Evolutionary conservation across 2,329 filamentous ascomycete genomes (phyloP), one percentile per base, ranked within the genome.

Genomic region (Diaporthe ampelina): DNA sequence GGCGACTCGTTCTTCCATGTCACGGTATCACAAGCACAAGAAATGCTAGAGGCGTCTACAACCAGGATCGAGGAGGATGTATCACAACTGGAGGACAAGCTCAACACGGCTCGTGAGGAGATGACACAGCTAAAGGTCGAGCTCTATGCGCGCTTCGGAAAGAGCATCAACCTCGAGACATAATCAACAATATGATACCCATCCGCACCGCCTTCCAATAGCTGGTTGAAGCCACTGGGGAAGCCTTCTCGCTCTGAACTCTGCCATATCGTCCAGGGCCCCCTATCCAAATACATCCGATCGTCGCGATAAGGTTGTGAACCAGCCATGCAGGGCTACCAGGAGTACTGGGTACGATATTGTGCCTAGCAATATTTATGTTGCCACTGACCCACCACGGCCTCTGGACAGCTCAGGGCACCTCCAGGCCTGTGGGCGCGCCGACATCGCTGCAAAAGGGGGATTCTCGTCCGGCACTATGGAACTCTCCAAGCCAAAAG

Each of bases 121-220:
- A 95, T 98, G 94, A 90, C 91, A 76, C 89, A 94, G 82, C 88
- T 99, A 77, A 99, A 99, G 88, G 94, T 97, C 74, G 92, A 94
- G 76, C 86, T 99, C 76, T 99, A 99, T 85, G 95, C 95, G 45
- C 91, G 97, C 76, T 99, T 99, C 85, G 97, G 97, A 73, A 92
- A 94, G 83, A 97, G 95, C 83, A 99, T 99, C 88, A 99, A 99
- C 85, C 88, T 98, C 77, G 97, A 99, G 85, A 94, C 94, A 78
- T 97, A 87, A 89, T 74, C 57, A 45, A 73, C 24, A 15, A 63
- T 26, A 48, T 63, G 19, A 65, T 32, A 48, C 21, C 61, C 50
- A 68, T 54, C n/a, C 26, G 6, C 45, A 19, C 32, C 24, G 21
- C 19, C 13, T 17, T 48, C n/a, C 9, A 24, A 8, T 17, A 11